phyloP scores from a whole-genome alignment of 805 yeast species.

The Saturnispora sanitii region DNA sequence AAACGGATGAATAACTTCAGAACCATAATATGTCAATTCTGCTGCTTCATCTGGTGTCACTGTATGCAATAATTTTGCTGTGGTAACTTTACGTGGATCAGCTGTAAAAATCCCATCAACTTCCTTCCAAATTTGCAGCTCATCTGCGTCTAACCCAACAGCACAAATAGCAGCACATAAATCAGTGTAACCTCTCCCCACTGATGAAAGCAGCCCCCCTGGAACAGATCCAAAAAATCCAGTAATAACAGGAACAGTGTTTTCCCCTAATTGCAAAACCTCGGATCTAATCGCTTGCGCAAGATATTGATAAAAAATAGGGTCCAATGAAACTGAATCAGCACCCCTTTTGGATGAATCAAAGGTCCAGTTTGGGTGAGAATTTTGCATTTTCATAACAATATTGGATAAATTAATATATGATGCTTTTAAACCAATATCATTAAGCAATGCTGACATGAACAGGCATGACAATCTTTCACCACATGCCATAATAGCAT shows the following conservation, averaged over 20 bases:
- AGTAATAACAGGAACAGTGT: slow-evolving; percentile 77
- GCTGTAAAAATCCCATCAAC: slow-evolving; percentile 99
- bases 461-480: slow-evolving; percentile 87
- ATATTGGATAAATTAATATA: slow-evolving; percentile 73
- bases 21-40: slow-evolving; percentile 93
- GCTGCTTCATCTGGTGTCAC: slow-evolving; percentile 99
- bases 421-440: slow-evolving; percentile 65
- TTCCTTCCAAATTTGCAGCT: slow-evolving; percentile 96
- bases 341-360: slow-evolving; percentile 22
- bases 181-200: slow-evolving; percentile 97
- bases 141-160: slow-evolving; percentile 86
- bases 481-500: slow-evolving; percentile 85
- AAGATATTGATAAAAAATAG: slow-evolving; percentile 48
- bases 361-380: slow-evolving; percentile 44
- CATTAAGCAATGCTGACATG: slow-evolving; percentile 78
- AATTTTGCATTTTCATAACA: slow-evolving; percentile 26
- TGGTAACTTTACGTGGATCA: slow-evolving; percentile 90
- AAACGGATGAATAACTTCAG: slow-evolving; percentile 97
- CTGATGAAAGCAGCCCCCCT: slow-evolving; percentile 85
- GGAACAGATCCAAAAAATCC: slow-evolving; percentile 96
- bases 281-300: slow-evolving; percentile 42
- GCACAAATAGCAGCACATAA: slow-evolving; percentile 95
- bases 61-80: slow-evolving; percentile 71
- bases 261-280: slow-evolving; percentile 31
- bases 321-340: slow-evolving; percentile 38